Percentiles rank a stretch among this genome's conserved stretches.
phyloP scores from a whole-genome alignment of 208 protist genomes.

The Crithidia expoeki region DNA sequence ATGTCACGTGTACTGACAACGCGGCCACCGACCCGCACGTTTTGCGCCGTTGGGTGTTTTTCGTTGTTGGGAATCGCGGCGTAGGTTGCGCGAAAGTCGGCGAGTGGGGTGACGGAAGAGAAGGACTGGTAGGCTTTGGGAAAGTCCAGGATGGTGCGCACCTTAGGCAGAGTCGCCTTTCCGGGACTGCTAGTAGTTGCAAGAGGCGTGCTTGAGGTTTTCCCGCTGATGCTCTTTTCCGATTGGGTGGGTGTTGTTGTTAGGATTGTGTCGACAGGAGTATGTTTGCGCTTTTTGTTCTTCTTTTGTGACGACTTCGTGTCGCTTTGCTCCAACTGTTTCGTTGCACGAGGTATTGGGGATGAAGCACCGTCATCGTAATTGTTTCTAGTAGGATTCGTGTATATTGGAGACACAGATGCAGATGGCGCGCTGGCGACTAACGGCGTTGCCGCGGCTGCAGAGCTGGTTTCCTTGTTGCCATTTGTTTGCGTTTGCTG shows the following conservation, averaged over 20 bases:
- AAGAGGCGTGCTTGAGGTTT: not conserved
- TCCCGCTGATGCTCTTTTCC: not conserved
- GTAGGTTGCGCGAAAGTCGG: constrained; percentile 53
- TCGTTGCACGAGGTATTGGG: not conserved
- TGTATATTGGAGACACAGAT: not conserved
- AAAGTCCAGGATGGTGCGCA: constrained; percentile 48
- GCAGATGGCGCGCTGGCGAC: not conserved
- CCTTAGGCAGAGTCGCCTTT: constrained; percentile 12
- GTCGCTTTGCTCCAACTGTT: not conserved
- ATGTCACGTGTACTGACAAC: constrained; percentile 79
- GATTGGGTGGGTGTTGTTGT: not conserved
- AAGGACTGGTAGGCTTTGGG: constrained; percentile 75
- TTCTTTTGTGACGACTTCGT: not conserved
- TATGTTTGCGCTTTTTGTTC: constrained; percentile 3
- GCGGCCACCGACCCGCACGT: constrained; percentile 71
- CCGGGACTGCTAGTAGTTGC: not conserved
- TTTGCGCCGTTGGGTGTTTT: constrained; percentile 21
- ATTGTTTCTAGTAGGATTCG: not conserved
- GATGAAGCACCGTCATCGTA: not conserved
- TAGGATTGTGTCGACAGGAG: not conserved
- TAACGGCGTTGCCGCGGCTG: too few species aligned
- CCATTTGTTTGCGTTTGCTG: not conserved
- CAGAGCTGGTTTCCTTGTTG: not conserved
- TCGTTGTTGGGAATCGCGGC: constrained; percentile 28
- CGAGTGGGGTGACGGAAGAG: constrained; percentile 45